phyloP scores from a whole-genome alignment of 768 basidiomycete genomes.

The Cystobasidiopsis lactophilus region DNA sequence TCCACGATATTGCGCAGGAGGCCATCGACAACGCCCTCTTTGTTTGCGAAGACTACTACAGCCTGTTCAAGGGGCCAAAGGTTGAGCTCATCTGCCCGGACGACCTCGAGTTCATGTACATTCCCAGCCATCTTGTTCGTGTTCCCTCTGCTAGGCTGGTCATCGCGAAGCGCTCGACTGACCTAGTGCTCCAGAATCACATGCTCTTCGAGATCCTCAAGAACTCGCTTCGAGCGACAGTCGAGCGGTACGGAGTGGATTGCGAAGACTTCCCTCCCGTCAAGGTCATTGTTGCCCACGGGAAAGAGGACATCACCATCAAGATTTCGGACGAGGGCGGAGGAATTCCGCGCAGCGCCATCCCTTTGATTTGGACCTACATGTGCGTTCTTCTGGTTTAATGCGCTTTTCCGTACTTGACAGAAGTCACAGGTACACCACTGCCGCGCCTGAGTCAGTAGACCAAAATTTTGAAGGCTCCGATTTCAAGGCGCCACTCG shows the following conservation, averaged over 20 bases:
- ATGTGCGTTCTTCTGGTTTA: conserved; percentile 38
- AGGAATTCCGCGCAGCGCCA: conserved; percentile 61
- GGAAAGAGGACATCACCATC: conserved; percentile 96
- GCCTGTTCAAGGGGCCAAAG: conserved; percentile 84
- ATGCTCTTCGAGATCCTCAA: conserved; percentile 94
- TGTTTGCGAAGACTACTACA: conserved; percentile 74
- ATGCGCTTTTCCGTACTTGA: conserved; percentile 40
- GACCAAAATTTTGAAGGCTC: conserved; percentile 29
- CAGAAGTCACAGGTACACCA: conserved; percentile 19
- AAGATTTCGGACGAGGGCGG: conserved; percentile 97
- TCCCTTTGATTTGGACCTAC: conserved; percentile 95
- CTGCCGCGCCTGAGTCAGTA: conserved; percentile 18
- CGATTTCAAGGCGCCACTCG: conserved; percentile 96
- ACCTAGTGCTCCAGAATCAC: conserved; percentile 30
- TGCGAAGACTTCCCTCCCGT: conserved; percentile 70
- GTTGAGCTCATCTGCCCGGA: conserved; percentile 87
- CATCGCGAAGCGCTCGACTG: not conserved
- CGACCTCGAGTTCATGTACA: conserved; percentile 71
- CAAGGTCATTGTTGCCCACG: conserved; percentile 84
- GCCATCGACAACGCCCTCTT: conserved; percentile 83
- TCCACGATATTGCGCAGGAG: conserved; percentile 94
- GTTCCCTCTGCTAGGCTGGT: not conserved
- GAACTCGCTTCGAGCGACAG: conserved; percentile 88
- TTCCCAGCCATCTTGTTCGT: conserved; percentile 60
- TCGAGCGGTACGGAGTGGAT: conserved; percentile 71